phyloP scores from a whole-genome alignment of 768 basidiomycete species.

The Pisolithus marmoratus region DNA sequence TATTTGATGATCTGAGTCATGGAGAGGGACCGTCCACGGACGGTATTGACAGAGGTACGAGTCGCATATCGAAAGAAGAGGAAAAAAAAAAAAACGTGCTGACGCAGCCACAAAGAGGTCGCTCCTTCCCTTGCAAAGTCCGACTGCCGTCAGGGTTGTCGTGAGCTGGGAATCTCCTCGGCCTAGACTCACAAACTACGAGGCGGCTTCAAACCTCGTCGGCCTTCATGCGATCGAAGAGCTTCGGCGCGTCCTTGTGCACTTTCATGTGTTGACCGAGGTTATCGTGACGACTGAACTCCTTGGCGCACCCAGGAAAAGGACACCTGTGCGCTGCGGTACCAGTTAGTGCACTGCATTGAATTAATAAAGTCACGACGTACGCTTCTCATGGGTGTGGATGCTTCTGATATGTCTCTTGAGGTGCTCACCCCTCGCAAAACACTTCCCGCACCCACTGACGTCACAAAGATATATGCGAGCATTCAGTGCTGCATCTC shows the following conservation, averaged over 20 bases:
- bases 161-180: slow-evolving; percentile 18
- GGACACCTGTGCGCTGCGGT: slow-evolving; percentile 72
- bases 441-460: slow-evolving; percentile 80
- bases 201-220: slow-evolving; percentile 12
- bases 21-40: slow-evolving; percentile 14
- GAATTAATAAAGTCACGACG: slow-evolving; percentile 21
- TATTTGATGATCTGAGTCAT: slow-evolving; percentile 19
- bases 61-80: slow-evolving; percentile 20
- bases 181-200: slow-evolving; percentile 2
- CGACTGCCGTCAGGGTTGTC: slow-evolving; percentile 18
- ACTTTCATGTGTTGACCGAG: slow-evolving; percentile 85
- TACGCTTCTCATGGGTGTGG: slow-evolving; percentile 91
- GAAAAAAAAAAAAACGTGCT: slow-evolving; percentile 10
- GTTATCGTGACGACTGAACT: slow-evolving; percentile 85
- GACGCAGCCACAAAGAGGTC: no score
- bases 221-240: slow-evolving; percentile 21
- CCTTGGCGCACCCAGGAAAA: slow-evolving; percentile 74
- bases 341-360: slow-evolving; percentile 10
- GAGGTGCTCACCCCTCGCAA: slow-evolving; percentile 83
- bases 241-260: slow-evolving; percentile 42
- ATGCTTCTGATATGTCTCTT: slow-evolving; percentile 86
- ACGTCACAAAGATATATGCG: slow-evolving; percentile 73
- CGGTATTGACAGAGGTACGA: slow-evolving; percentile 9
- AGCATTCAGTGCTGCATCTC: slow-evolving; percentile 33
- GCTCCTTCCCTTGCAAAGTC: slow-evolving; percentile 14